Conservation (phyloP, 1,139 yeast genomes). For the Geotrichum histeridarum region DNA sequence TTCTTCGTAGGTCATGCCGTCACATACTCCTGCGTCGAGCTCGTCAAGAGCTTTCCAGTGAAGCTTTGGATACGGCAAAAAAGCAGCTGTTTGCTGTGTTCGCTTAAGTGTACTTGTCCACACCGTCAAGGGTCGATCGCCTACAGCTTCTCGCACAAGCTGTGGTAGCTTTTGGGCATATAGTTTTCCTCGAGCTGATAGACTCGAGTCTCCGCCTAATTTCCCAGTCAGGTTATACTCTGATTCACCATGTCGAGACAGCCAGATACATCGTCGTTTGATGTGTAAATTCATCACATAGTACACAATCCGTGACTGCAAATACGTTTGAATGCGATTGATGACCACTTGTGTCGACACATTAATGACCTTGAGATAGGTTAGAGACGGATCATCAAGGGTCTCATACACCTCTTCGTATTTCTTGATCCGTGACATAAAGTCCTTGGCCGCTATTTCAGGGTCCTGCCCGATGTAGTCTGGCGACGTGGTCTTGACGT, state of each 20-base stretch:
- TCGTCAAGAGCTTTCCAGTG: constrained; percentile 98
- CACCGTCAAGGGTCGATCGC: constrained; percentile 75
- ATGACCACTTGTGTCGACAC: constrained; percentile 83
- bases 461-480: constrained; percentile 73
- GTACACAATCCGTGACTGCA: constrained; percentile 89
- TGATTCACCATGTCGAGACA: constrained; percentile 94
- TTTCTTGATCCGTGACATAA: constrained; percentile 63
- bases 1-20: constrained; percentile 87
- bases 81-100: constrained; percentile 89
- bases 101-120: constrained; percentile 94
- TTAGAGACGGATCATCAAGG: constrained; percentile 53
- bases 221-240: constrained; percentile 88
- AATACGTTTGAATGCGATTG: constrained; percentile 79
- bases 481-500: constrained; percentile 82
- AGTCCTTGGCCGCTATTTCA: constrained; percentile 67
- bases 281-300: constrained; percentile 93
- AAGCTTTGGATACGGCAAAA: constrained; percentile 73
- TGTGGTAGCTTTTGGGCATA: constrained; percentile 82
- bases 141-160: constrained; percentile 67
- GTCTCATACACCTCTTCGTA: constrained; percentile 77
- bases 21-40: constrained; percentile 96
- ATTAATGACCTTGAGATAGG: constrained; percentile 82
- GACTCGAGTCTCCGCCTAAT: constrained; percentile 90
- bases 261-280: constrained; percentile 86
- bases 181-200: constrained; percentile 78